Percentiles rank a stretch among this genome's conserved stretches.
phyloP scores from a whole-genome alignment of 768 basidiomycete genomes.

The Rhodotorula toruloides region DNA sequence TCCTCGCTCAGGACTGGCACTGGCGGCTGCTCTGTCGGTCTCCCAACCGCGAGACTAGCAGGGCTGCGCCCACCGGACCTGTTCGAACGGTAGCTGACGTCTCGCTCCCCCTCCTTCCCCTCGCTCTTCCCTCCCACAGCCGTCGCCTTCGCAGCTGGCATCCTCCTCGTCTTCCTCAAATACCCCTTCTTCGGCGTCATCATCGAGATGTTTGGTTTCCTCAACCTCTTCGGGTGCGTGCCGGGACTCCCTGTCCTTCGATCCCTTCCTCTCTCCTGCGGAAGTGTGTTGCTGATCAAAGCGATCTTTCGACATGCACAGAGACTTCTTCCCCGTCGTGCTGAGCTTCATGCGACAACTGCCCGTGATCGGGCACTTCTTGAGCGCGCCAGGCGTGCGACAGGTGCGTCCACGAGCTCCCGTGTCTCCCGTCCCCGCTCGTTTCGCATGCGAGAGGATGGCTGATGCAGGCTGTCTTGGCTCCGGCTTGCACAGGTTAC shows the following conservation, averaged over 20 bases:
- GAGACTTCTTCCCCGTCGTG: constrained; percentile 98
- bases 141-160: constrained; percentile 78
- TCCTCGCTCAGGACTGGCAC: neutral
- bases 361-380: constrained; percentile 78
- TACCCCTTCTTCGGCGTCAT: constrained; percentile 91
- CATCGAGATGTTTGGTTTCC: constrained; percentile 91
- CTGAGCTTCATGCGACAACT: constrained; percentile 92
- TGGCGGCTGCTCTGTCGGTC: no score
- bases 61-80: no score
- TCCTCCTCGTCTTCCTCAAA: constrained; percentile 87
- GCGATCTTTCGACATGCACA: constrained; percentile 46
- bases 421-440: neutral
- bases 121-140: constrained; percentile 42
- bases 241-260: no score
- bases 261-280: neutral
- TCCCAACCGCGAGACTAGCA: no score
- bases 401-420: constrained; percentile 53
- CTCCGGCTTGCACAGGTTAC: constrained; percentile 55
- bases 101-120: no score
- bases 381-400: constrained; percentile 82
- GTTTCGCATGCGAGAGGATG: constrained; percentile 42
- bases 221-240: constrained; percentile 87
- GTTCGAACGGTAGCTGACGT: no score
- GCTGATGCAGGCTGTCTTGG: neutral
- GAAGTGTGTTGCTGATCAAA: no score